Conservation (phyloP, 2,329 filamentous ascomycete species). For the Nakataea oryzae region DNA sequence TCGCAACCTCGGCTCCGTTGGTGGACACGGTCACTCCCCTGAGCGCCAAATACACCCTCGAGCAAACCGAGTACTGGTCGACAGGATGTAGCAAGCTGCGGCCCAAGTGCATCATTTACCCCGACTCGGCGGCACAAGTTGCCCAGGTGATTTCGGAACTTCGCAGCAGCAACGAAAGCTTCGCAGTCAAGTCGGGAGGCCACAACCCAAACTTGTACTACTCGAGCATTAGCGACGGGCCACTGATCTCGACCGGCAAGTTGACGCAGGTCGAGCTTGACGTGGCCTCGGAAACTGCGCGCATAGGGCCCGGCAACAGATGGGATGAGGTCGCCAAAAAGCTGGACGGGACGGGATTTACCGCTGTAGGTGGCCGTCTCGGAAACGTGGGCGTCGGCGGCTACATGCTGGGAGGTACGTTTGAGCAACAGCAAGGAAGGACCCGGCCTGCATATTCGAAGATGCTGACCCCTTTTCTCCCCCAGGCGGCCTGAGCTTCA, state of each 20-base stretch:
- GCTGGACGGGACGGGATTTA: conserved; percentile 19
- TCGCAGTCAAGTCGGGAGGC: conserved; percentile 36
- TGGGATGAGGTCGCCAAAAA: conserved; percentile 27
- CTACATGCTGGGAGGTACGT: conserved; percentile 18
- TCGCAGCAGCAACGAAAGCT: conserved; percentile 17
- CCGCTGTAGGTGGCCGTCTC: conserved; percentile 22
- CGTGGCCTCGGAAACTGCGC: conserved; percentile 19
- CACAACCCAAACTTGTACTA: conserved; percentile 34
- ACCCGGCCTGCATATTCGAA: too few relatives aligned
- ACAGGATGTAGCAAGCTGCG: conserved; percentile 10
- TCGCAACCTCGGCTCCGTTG: background rate
- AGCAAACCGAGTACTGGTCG: conserved; percentile 1
- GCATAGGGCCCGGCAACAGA: conserved; percentile 22
- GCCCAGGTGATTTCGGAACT: conserved; percentile 8
- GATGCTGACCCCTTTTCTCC: background rate
- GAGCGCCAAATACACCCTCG: background rate
- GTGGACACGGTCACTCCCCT: background rate
- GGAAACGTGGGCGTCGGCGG: conserved; percentile 24
- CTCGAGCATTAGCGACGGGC: conserved; percentile 27
- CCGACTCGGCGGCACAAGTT: conserved; percentile 9
- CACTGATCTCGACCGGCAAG: conserved; percentile 30
- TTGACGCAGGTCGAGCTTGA: conserved; percentile 24
- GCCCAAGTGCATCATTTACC: conserved; percentile 12
- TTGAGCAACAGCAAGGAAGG: too few relatives aligned
- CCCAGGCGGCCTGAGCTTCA: conserved; percentile 21